Base-by-base conservation (phyloP, 2,329 filamentous ascomycete genomes). In the Stachybotrys chartarum region DNA sequence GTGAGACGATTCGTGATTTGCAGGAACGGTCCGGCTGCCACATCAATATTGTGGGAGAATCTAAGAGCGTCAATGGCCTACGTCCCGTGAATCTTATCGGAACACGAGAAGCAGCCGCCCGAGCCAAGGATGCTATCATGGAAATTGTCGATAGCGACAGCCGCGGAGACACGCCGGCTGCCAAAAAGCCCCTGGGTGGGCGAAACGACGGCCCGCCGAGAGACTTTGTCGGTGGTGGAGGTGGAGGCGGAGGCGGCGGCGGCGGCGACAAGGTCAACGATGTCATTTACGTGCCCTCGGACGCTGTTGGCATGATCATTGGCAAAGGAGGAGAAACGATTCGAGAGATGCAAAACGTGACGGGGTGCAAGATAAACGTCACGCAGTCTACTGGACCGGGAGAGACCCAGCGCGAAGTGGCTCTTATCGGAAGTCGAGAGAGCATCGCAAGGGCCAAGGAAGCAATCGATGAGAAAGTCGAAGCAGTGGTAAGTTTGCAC, bases 231-330 rank as follows among this genome's bases (percentile, higher is more conserved):
- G 71, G 64, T 44, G 67, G 64, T 46, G 69, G 63, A 31, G 71
- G 65, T 44, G 67, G 64, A 46, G 69, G 68, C 31, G 70, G 69
- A 8, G 67, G 67, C 30, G 68, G 66, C 57, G 75, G 75, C 18
- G 74, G 72, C 4, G 68, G 69, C 30, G 87, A 89, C 62, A 93
- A 92, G 75, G 81, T 88, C 64, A 91, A 87, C 65, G 90, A 96
- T 66, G 86, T 84, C 46, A 90, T 96, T 59, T 86, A 84, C 62
- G 91, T 96, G 10, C 91, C 91, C 12, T 93, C 91, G 24, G 91
- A 96, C 68, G 88, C 91, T 6, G 91, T 96, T 54, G 91, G 91
- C 58, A 96, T 96, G 91, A 96, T 96, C 61, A 96, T 96, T 58
- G 91, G 92, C 60, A 96, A 96, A 77, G 89, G 90, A 55, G 91